phyloP scores from a whole-genome alignment of 2,329 filamentous ascomycete species.

The Arthrinium puccinioides region DNA sequence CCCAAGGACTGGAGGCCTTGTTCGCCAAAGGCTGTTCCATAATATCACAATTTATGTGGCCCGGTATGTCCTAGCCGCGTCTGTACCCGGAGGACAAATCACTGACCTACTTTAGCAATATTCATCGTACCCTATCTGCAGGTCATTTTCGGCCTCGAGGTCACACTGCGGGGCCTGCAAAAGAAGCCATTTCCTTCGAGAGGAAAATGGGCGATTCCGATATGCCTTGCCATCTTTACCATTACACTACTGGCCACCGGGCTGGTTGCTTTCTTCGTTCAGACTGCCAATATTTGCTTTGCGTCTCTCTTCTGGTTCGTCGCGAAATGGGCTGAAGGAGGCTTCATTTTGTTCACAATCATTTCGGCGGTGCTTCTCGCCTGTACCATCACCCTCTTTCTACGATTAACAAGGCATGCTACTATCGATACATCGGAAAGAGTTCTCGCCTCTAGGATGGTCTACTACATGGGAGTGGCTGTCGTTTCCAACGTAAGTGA shows the following conservation, averaged over 20 bases:
- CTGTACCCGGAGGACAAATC: background rate
- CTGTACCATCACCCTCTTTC: slow-evolving; percentile 46
- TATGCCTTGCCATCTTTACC: slow-evolving; percentile 46
- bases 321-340: slow-evolving; percentile 49
- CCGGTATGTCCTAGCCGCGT: slow-evolving; percentile 34
- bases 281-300: slow-evolving; percentile 54
- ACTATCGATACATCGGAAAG: slow-evolving; percentile 52
- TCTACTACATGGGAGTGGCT: slow-evolving; percentile 56
- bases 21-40: slow-evolving; percentile 44
- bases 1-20: slow-evolving; percentile 43
- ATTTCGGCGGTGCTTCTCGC: slow-evolving; percentile 43
- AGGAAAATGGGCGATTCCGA: slow-evolving; percentile 50
- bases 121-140: slow-evolving; percentile 62
- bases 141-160: slow-evolving; percentile 57
- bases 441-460: slow-evolving; percentile 60
- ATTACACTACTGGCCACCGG: slow-evolving; percentile 48
- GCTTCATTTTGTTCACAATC: slow-evolving; percentile 44
- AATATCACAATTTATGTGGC: slow-evolving; percentile 52
- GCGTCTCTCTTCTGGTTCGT: slow-evolving; percentile 63
- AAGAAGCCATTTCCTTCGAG: slow-evolving; percentile 49
- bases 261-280: slow-evolving; percentile 48
- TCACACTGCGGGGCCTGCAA: slow-evolving; percentile 46
- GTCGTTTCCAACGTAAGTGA: slow-evolving; percentile 51
- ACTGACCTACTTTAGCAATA: slow-evolving; percentile 40
- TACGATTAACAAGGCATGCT: slow-evolving; percentile 46